Evolutionary conservation across 495 filamentous ascomycete species (phyloP).

Genomic region (Aspergillus haitiensis): DNA sequence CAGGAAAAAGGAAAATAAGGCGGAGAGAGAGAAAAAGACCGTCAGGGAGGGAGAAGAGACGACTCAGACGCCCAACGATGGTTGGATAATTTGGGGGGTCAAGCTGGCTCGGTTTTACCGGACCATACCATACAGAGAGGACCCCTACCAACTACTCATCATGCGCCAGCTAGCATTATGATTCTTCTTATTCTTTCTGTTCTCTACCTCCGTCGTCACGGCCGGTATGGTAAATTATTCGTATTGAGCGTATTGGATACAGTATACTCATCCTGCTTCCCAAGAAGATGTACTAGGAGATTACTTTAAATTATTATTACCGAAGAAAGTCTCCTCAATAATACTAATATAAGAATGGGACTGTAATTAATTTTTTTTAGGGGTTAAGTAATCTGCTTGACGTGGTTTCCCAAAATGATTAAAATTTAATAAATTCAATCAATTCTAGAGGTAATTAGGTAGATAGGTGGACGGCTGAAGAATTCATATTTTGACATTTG

Average conservation of each 20-base stretch:
- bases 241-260: background rate
- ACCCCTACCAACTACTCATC: no score
- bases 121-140: no score
- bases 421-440: background rate
- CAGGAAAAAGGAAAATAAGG: conserved; percentile 21
- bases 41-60: conserved; percentile 8
- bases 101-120: no score
- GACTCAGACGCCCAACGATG: background rate
- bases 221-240: no score
- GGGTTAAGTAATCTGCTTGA: no score
- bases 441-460: background rate
- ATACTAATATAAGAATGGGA: background rate
- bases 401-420: background rate
- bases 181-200: no score
- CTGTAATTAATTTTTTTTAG: no score
- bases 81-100: conserved; percentile 5
- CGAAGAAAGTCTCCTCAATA: conserved; percentile 5
- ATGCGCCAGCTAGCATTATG: no score
- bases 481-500: no score
- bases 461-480: background rate
- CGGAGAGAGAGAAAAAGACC: conserved; percentile 18
- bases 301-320: background rate
- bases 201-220: no score
- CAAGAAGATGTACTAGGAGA: background rate
- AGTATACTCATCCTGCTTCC: background rate